phyloP scores from a whole-genome alignment of 2,329 filamentous ascomycete genomes.

The Aureobasidium sp. region DNA sequence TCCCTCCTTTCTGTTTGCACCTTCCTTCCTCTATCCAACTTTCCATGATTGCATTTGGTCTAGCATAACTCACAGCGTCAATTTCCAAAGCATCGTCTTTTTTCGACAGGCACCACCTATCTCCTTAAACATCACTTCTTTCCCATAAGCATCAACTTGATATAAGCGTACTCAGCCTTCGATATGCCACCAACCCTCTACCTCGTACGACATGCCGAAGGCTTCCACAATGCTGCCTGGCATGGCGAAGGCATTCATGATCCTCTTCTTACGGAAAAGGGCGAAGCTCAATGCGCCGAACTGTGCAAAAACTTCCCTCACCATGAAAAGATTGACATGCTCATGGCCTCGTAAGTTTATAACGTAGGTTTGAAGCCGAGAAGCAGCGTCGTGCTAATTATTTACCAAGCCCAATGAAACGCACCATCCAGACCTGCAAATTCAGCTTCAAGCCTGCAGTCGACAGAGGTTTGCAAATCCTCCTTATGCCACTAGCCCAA shows the following conservation, averaged over 20 bases:
- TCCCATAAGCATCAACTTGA: neutral
- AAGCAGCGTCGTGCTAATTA: too few species aligned
- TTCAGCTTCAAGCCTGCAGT: conserved; percentile 58
- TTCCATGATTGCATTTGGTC: neutral
- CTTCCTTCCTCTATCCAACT: neutral
- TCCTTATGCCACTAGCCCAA: conserved; percentile 68
- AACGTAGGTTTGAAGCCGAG: too few species aligned
- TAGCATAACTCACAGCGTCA: too few species aligned
- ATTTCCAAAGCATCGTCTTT: neutral
- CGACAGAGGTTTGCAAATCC: conserved; percentile 45
- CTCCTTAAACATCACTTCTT: neutral
- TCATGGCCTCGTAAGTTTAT: conserved; percentile 55
- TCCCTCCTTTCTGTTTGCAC: neutral
- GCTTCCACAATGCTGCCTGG: conserved; percentile 68
- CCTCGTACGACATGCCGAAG: conserved; percentile 65
- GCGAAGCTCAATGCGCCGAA: conserved; percentile 63
- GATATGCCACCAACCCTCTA: conserved; percentile 45
- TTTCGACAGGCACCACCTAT: neutral
- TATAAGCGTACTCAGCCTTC: too few species aligned
- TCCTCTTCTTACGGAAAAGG: conserved; percentile 66
- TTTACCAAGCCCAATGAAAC: conserved; percentile 54
- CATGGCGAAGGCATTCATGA: conserved; percentile 69
- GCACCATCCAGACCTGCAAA: conserved; percentile 73
- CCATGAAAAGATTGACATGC: conserved; percentile 58
- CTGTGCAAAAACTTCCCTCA: conserved; percentile 59